Conservation (phyloP, 352 stramenopile genomes). For the Pythium rishiriense region DNA sequence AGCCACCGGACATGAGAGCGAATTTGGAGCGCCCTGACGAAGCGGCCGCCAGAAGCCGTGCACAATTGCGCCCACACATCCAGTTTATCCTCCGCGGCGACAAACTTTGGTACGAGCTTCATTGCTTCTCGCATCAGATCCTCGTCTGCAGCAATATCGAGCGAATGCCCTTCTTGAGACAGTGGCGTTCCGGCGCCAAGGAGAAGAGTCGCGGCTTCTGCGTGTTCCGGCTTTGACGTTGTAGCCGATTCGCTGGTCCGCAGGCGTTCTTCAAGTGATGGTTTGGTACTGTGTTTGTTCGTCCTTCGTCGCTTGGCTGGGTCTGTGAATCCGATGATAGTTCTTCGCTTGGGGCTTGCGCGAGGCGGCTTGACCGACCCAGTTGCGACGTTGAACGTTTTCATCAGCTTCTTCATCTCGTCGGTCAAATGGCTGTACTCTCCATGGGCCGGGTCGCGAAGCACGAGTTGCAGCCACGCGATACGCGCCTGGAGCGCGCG, state of each 20-base stretch:
- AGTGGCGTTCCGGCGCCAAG: background rate
- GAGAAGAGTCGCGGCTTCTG: too few relatives aligned
- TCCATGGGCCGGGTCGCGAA: background rate
- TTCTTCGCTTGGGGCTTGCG: background rate
- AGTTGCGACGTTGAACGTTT: background rate
- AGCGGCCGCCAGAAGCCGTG: background rate
- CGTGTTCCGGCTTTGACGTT: too few relatives aligned
- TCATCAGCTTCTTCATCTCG: slow-evolving; percentile 9
- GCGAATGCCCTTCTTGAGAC: background rate
- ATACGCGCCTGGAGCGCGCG: background rate
- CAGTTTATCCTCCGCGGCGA: background rate
- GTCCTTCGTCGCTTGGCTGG: slow-evolving; percentile 4
- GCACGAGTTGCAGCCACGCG: slow-evolving; percentile 1
- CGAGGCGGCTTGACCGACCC: background rate
- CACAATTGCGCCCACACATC: slow-evolving; percentile 10
- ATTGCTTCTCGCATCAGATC: background rate
- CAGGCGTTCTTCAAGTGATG: background rate
- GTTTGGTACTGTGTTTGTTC: background rate
- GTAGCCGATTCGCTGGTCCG: too few relatives aligned
- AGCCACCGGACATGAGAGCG: slow-evolving; percentile 3
- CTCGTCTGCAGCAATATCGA: background rate
- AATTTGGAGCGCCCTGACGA: background rate
- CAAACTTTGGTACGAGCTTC: background rate
- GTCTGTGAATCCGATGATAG: background rate
- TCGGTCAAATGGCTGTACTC: slow-evolving; percentile 3